Conservation (phyloP, 345 rosid species). For the Diplotaxis tenuifolia region DNA sequence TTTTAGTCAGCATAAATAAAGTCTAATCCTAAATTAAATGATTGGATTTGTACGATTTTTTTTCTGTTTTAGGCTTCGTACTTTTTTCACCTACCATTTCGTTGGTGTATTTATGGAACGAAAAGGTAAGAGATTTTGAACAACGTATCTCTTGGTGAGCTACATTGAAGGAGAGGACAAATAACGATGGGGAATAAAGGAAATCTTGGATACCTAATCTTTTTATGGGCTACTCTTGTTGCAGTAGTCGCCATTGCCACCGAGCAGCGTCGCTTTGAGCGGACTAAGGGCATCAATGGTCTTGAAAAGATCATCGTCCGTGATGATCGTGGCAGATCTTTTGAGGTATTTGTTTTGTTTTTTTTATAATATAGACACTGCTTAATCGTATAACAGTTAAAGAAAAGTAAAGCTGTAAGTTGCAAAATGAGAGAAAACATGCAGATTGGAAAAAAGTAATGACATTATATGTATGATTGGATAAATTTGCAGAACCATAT, state of each 20-base stretch:
- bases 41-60: not conserved
- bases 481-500: not conserved
- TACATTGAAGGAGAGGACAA: not conserved
- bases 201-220: conserved; percentile 4
- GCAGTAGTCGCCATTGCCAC: conserved; percentile 24
- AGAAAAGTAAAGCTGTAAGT: not conserved
- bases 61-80: not conserved
- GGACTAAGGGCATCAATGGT: conserved; percentile 63
- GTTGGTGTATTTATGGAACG: not conserved
- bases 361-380: not conserved
- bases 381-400: not conserved
- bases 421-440: not conserved
- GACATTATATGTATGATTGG: not conserved
- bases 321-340: conserved; percentile 35
- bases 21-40: conserved; percentile 14
- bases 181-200: conserved; percentile 4
- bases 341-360: conserved; percentile 55
- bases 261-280: conserved; percentile 34
- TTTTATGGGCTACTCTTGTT: conserved; percentile 23
- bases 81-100: not conserved
- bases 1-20: not conserved
- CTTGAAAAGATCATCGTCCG: conserved; percentile 68
- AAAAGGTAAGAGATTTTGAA: not conserved
- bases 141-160: not conserved
- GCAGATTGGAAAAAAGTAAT: not conserved